Base-by-base conservation (phyloP, 495 filamentous ascomycete genomes). In the Aspergillus bertholletiae region DNA sequence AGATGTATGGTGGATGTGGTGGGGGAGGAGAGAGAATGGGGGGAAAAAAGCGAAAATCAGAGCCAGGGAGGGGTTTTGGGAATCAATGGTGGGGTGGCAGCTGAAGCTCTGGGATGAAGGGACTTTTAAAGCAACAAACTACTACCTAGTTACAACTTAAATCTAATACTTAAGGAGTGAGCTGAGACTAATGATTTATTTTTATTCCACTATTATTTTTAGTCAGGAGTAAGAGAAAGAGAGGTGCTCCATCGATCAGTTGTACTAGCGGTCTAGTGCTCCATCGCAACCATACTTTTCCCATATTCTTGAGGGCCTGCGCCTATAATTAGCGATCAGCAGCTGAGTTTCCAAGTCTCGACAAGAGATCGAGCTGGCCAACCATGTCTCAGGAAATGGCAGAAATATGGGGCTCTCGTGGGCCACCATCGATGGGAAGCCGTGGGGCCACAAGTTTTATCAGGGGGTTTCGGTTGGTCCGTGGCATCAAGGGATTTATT, bases 371-470 rank as follows among this genome's bases (percentile, higher is more conserved):
- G 13, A 26, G 13, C 23, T 26, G 51, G 41, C 51, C 51, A 53
- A 53, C 44, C 51, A 44, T 22, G 9, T 18, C 50, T 15, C 30
- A 32, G 13, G 30, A 32, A 32, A 32, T 32, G 2, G 30, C 13
- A n/a, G n/a, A 12, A 3, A 32, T 7, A 12, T 12, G 30, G 30
- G n/a, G 23, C 51, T 28, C 12, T 15, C 22, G 26, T 27, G 52
- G 30, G 43, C 18, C 52, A 27, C 41, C 20, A 44, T 32, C 23
- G 30, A 39, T 39, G n/a, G 11, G 28, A 40, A 24, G 47, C 15
- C 43, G 57, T 55, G 53, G 53, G 49, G 41, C 57, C 30, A 32
- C 26, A n/a, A 44, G 53, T 60, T 56, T 60, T 53, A 60, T 32
- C 27, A 28, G 27, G 5, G 27, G 27, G 27, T 28, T 28, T 32